Evolutionary conservation across 441 rosid genomes (phyloP), one percentile per base, ranked within the genome.

Genomic region (Adansonia grandidieri): DNA sequence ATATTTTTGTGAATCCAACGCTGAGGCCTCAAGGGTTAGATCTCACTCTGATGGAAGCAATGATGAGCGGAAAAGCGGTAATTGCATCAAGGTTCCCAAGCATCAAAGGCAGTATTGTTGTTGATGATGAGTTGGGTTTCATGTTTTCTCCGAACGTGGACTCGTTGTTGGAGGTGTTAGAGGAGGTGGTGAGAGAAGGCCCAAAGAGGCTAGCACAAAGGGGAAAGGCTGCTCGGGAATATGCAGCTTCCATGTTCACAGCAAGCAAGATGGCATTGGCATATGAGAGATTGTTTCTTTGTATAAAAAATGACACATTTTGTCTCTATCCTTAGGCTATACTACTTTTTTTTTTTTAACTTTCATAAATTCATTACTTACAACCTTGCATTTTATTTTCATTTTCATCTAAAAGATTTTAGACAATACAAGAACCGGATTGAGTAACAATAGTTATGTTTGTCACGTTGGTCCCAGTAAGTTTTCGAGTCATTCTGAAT

Each of bases 11-110:
- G 58, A 96, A 96, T 71, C 99, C 98, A 0, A 96, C 97, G 0
- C 87, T 96, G 2, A 86, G 98, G 83, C 99, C 99, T 7, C 97
- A 93, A 79, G 98, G 98, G 4, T 91, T 95, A n/a, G 98, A 95
- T 83, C 87, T 95, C 0, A 93, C 98, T 0, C 85, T 93, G 45
- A 92, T 93, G 99, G 99, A 96, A 78, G 97, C 94, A 0, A 93
- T 96, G 99, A 84, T 93, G 91, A 89, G 95, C 71, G 98, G 99
- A 48, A 96, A 88, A 78, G 89, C 99, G 5, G 91, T 96, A 2
- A 87, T 92, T 92, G 98, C 98, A 0, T 91, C 98, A 0, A 90
- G 95, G 65, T 96, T 89, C 50, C 94, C 98, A 0, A 96, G 99
- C 76, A 92, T 96, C 54, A 91, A 89, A 81, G 94, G 97, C 6